These are phyloP conservation scores for Yarrowia deformans DNA, from an alignment of 805 yeast species.

Conservation along the genomic window DNA sequence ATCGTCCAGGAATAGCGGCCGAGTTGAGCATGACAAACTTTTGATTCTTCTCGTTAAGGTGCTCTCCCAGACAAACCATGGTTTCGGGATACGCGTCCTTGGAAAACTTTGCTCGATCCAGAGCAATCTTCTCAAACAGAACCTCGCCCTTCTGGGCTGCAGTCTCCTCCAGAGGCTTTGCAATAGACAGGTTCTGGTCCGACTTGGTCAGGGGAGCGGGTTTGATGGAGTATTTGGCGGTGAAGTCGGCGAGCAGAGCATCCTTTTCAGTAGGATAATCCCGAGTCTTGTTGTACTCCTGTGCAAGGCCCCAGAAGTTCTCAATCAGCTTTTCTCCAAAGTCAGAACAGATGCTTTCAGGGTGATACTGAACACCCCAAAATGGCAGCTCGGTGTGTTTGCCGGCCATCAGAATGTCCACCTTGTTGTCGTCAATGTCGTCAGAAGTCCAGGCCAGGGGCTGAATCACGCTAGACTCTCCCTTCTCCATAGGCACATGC, in stretches of 20 bases:
- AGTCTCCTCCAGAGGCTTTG: constrained; percentile 30
- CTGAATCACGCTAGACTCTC: background rate
- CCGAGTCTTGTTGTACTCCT: constrained; percentile 44
- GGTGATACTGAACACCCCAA: constrained; percentile 96
- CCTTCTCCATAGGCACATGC: constrained; percentile 53
- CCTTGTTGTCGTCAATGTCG: constrained; percentile 46
- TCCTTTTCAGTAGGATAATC: background rate
- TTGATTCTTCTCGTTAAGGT: constrained; percentile 40
- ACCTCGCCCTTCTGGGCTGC: constrained; percentile 30
- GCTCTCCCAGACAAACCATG: constrained; percentile 23
- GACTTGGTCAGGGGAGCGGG: constrained; percentile 42
- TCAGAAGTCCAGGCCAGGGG: constrained; percentile 65
- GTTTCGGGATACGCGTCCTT: constrained; percentile 36
- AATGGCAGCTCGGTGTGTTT: constrained; percentile 68
- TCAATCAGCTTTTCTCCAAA: constrained; percentile 64
- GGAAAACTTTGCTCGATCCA: constrained; percentile 20
- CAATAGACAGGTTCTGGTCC: constrained; percentile 2
- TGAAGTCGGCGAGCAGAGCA: constrained; percentile 6
- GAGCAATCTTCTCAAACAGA: constrained; percentile 9
- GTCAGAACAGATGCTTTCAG: constrained; percentile 88
- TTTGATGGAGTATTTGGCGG: constrained; percentile 42
- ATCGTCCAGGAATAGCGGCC: constrained; percentile 83
- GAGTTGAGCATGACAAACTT: constrained; percentile 74
- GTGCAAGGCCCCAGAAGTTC: constrained; percentile 67
- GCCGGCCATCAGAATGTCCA: constrained; percentile 77